Conservation (phyloP, 1,284 basidiomycete genomes). For the Ceratorhiza oryzae-sativae region DNA sequence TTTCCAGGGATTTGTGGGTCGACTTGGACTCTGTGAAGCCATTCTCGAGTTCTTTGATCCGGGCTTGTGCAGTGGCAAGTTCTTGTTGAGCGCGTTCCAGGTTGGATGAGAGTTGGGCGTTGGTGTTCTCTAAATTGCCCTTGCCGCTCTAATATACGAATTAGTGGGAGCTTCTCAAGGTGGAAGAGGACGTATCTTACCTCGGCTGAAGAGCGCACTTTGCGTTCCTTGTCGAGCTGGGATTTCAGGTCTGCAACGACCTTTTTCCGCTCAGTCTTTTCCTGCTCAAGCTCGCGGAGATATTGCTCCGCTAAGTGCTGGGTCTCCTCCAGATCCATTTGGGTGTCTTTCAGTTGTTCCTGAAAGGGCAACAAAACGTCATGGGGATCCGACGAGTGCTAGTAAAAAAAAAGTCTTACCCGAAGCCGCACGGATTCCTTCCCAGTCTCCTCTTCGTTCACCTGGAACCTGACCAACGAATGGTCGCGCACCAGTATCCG, state of each 20-base stretch:
- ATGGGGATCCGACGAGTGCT: no score
- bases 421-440: conserved; percentile 11
- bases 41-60: conserved; percentile 8
- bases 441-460: conserved; percentile 17
- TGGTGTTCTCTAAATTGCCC: conserved; percentile 17
- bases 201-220: conserved; percentile 15
- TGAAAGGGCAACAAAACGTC: not conserved
- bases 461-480: conserved; percentile 27
- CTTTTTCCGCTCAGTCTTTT: conserved; percentile 42
- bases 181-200: conserved; percentile 1
- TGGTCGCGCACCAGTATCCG: conserved; percentile 34
- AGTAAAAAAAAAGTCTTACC: conserved; percentile 1
- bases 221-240: conserved; percentile 20
- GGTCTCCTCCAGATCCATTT: conserved; percentile 17
- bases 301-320: not conserved
- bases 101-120: conserved; percentile 1
- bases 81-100: conserved; percentile 14
- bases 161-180: not conserved
- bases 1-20: conserved; percentile 21
- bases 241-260: conserved; percentile 46
- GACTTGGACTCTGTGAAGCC: conserved; percentile 12
- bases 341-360: conserved; percentile 18
- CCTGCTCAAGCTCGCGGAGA: not conserved
- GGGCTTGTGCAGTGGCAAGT: conserved; percentile 13
- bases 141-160: conserved; percentile 13